These are phyloP conservation scores for Gleditsia sinensis DNA, from an alignment of 306 rosid genomes.

Conservation along the genomic window DNA sequence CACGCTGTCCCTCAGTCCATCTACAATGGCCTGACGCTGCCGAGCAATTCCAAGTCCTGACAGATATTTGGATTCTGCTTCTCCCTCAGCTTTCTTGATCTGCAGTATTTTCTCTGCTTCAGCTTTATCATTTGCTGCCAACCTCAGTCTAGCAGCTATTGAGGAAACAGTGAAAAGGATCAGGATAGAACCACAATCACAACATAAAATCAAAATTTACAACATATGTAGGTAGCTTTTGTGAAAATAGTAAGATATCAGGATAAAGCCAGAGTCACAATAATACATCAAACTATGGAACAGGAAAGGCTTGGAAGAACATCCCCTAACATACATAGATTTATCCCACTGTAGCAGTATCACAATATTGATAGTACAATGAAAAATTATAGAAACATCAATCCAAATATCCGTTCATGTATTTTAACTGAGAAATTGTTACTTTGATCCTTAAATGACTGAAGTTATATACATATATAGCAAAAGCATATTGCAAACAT, in stretches of 20 bases:
- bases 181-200: background rate
- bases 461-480: background rate
- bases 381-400: background rate
- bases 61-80: conserved; percentile 73
- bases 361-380: background rate
- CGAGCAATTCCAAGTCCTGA: conserved; percentile 78
- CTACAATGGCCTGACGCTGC: conserved; percentile 82
- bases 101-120: conserved; percentile 75
- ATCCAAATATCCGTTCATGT: background rate
- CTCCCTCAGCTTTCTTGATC: conserved; percentile 81
- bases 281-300: background rate
- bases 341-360: background rate
- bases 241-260: background rate
- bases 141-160: conserved; percentile 67
- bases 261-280: background rate
- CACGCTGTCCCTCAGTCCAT: conserved; percentile 71
- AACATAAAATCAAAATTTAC: background rate
- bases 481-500: conserved; percentile 1
- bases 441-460: background rate
- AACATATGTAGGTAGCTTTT: conserved; percentile 34
- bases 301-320: background rate
- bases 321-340: background rate
- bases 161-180: conserved; percentile 11
- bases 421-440: background rate
- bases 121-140: conserved; percentile 73